Evolutionary conservation across 177 flowering plant species (phyloP), one percentile per base, ranked within the genome.

Genomic region (Vitis hybrid): DNA sequence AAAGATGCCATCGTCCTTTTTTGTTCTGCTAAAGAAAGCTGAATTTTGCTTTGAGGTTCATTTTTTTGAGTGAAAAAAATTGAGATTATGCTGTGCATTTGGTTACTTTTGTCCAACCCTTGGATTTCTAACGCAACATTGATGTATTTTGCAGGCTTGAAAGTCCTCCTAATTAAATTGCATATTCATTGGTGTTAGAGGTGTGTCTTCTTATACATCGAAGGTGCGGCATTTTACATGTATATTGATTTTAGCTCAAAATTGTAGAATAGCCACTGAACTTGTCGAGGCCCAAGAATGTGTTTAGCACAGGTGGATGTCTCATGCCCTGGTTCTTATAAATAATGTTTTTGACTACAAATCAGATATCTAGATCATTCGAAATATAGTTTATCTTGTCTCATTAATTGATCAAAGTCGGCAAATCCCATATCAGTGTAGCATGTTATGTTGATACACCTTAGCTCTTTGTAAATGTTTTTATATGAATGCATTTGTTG

Each of bases 261-360:
- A 65, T 50, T 65, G 73, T 76, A 72, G 76, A 72, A 14, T 72
- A 76, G 67, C 34, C 52, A 72, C 53, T 65, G 67, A 71, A 29
- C 60, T 26, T 76, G 39, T 59, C 19, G 58, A 63, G 70, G 59
- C 59, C 39, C 22, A 39, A 29, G 62, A 57, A 59, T 60, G 49
- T 65, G 20, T 18, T 50, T 50, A 16, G 53, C 22, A 52, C 69
- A 63, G 74, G 66, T 64, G 72, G 69, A 63, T 72, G 11, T 57
- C 59, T 15, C 59, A 11, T 54, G 59, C 45, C 61, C 55, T 63
- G 55, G 58, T 0, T 61, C 29, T 15, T 67, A 65, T 75, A 22
- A 59, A 65, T 59, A 60, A 69, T 50, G 6, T 14, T 53, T 65
- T 18, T 65, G 6, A 51, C 5, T 52, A 51, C 15, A 51, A 9